A percentile compares a stretch with the other conserved stretches of the same genome.
These are phyloP conservation scores for Endocarpon pusillum DNA, from an alignment of 495 filamentous ascomycete species.

Conservation along the genomic window DNA sequence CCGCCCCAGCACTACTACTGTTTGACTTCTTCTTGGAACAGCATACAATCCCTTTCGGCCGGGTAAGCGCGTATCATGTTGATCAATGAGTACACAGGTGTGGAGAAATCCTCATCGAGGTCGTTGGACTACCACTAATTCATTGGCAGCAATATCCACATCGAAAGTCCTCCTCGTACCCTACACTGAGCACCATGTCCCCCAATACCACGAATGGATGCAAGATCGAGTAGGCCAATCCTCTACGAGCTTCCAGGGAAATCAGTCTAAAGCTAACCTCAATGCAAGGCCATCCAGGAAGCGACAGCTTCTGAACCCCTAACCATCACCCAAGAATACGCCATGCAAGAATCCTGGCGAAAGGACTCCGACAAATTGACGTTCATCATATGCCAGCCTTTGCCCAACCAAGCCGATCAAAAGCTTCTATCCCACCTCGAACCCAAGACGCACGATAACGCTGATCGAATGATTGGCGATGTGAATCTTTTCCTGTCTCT, in stretches of 20 bases:
- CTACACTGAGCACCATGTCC: constrained; percentile 67
- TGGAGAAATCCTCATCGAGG: constrained; percentile 2
- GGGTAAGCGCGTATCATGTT: constrained; percentile 23
- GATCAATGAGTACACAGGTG: constrained; percentile 26
- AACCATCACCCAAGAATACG: constrained; percentile 60
- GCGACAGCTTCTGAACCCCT: constrained; percentile 74
- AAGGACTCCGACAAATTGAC: constrained; percentile 40
- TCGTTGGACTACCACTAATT: constrained; percentile 3
- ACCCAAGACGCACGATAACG: neutral
- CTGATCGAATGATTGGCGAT: constrained; percentile 54
- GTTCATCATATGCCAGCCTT: constrained; percentile 25
- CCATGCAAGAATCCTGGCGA: constrained; percentile 74
- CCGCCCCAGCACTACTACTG: no score
- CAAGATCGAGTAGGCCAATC: constrained; percentile 54
- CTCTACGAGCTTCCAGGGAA: no score
- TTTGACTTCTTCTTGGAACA: no score
- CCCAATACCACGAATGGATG: constrained; percentile 80
- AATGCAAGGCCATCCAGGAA: constrained; percentile 70
- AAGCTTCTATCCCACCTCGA: neutral
- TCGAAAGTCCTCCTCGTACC: constrained; percentile 56
- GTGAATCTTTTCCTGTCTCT: constrained; percentile 66
- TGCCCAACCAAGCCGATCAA: neutral
- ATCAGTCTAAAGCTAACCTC: no score
- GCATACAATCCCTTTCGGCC: no score
- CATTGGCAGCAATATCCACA: constrained; percentile 43